Evolutionary conservation across 2,329 filamentous ascomycete species (phyloP).

Genomic region (Teratosphaeria viscida): DNA sequence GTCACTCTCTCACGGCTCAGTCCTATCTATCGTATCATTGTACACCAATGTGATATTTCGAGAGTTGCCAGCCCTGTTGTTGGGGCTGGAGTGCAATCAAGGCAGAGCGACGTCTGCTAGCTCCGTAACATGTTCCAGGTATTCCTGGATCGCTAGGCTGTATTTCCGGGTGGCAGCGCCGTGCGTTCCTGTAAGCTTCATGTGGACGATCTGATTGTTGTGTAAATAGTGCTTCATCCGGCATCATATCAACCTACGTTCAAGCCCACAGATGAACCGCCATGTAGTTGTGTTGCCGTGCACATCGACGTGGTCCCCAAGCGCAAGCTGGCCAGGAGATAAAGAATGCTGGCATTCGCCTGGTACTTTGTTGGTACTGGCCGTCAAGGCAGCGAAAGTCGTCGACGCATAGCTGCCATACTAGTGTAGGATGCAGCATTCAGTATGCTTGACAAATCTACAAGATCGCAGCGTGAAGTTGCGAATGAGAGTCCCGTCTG

Average conservation of each 20-base stretch:
- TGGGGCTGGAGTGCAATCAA: constrained; percentile 38
- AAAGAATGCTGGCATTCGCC: background rate
- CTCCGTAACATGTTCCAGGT: constrained; percentile 17
- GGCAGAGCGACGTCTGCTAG: constrained; percentile 30
- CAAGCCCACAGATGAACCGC: background rate
- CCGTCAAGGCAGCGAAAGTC: background rate
- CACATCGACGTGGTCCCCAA: constrained; percentile 26
- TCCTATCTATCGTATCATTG: constrained; percentile 26
- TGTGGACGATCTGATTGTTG: constrained; percentile 31
- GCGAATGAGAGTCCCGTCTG: background rate
- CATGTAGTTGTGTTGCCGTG: constrained; percentile 3
- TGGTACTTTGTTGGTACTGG: background rate
- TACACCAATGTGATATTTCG: constrained; percentile 36
- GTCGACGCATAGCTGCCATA: background rate
- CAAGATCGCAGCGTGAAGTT: background rate
- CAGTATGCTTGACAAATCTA: background rate
- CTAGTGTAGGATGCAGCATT: background rate
- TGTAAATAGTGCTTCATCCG: constrained; percentile 41
- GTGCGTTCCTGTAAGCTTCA: constrained; percentile 35
- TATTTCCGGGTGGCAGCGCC: constrained; percentile 46
- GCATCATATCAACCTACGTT: background rate
- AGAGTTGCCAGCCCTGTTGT: constrained; percentile 39
- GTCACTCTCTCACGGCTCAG: background rate
- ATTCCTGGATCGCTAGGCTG: constrained; percentile 33
- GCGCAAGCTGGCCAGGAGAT: constrained; percentile 27